Percentiles rank a stretch among this genome's conserved stretches.
Evolutionary conservation across 192 early-diverging fungal genomes (phyloP).

Genomic region (Entomortierella lignicola): DNA sequence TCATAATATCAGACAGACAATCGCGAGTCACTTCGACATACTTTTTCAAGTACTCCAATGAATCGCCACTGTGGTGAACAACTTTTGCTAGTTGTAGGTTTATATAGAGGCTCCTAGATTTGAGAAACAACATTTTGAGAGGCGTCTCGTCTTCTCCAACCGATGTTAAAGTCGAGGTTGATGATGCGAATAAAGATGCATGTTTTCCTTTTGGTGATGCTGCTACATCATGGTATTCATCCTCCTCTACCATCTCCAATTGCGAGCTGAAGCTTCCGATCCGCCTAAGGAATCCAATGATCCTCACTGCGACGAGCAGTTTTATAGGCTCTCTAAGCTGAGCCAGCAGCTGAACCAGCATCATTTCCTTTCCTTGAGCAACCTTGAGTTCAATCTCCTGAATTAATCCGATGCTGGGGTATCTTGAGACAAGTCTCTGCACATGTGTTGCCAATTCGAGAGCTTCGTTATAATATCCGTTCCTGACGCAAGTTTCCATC

Average conservation of each 20-base stretch:
- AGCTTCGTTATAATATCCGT: conserved; percentile 86
- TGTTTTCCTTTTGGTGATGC: conserved; percentile 3
- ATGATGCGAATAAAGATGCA: neutral
- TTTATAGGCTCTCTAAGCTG: conserved; percentile 79
- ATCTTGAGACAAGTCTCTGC: conserved; percentile 61
- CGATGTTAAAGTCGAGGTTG: neutral
- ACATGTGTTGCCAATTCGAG: conserved; percentile 83
- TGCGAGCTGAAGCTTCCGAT: conserved; percentile 68
- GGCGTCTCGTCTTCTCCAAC: conserved; percentile 67
- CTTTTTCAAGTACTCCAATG: conserved; percentile 76
- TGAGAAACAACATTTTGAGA: conserved; percentile 78
- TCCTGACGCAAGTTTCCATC: conserved; percentile 84
- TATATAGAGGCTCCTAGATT: conserved; percentile 74
- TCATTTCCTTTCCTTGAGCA: conserved; percentile 65
- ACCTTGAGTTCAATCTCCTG: conserved; percentile 72
- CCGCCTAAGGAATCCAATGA: conserved; percentile 82
- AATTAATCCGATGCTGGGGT: conserved; percentile 69
- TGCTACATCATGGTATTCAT: conserved; percentile 7
- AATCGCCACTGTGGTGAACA: conserved; percentile 59
- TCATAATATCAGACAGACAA: conserved; percentile 83
- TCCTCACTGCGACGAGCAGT: conserved; percentile 77
- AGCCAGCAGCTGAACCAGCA: conserved; percentile 77
- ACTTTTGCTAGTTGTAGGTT: conserved; percentile 63
- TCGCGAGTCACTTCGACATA: conserved; percentile 85
- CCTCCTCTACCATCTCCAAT: conserved; percentile 22